Base-by-base conservation (phyloP, 306 rosid genomes). In the Hylodesmum podocarpum region DNA sequence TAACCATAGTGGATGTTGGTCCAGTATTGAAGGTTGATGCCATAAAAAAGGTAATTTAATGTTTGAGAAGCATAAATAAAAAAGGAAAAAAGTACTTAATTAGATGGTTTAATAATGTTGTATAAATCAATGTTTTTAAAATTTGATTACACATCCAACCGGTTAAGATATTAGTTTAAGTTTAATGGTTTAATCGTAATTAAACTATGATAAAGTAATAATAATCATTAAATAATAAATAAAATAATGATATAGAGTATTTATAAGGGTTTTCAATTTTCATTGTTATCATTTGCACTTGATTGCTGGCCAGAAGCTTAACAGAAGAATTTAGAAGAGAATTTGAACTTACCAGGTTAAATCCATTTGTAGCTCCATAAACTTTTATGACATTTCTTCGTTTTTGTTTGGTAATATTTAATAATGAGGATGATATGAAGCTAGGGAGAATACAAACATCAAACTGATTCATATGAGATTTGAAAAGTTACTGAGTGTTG, bases 281-380 rank as follows among this genome's bases (percentile, higher is more conserved):
- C 22, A 19, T 40, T 43, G 31, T 25, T 67, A 57, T 41, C 51
- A 21, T 28, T 28, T 75, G 43, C 49, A 63, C 27, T 65, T 61
- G 41, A 12, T 19, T 50, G 80, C n/a, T 34, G 77, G 47, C 40
- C 22, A 31, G 9, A 33, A 31, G 18, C 4, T 19, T 55, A 8
- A 18, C 13, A 55, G 16, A 76, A 76, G 68, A 68, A 57, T 74
- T 78, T 78, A 70, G 49, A 58, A 63, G 83, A 70, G 27, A 50
- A 59, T 14, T 41, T 19, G 61, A 70, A 39, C 40, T 21, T 78
- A 76, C 49, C 14, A 44, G 68, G 29, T 47, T 41, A 25, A 43
- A 1, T 46, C 67, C 86, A 74, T 39, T 5, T 59, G 62, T 22
- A 13, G 77, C 40, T 58, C 34, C 53, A 44, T 34, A 25, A 73